These are phyloP conservation scores for Madurella mycetomatis DNA, from an alignment of 2,329 filamentous ascomycete genomes.

Conservation along the genomic window DNA sequence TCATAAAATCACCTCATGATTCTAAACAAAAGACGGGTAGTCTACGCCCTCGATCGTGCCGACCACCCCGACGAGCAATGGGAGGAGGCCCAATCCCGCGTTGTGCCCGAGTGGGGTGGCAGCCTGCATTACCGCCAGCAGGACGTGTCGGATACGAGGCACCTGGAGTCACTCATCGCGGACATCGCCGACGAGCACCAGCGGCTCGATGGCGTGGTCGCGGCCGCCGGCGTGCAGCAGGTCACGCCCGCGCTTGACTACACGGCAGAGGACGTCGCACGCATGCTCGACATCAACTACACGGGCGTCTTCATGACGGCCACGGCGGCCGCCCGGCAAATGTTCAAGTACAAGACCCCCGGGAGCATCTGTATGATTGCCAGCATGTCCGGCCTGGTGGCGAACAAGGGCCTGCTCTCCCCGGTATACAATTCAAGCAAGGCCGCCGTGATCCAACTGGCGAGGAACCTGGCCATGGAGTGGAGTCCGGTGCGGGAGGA, in stretches of 20 bases:
- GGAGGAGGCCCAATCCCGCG: constrained; percentile 58
- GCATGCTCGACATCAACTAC: constrained; percentile 79
- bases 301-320: constrained; percentile 81
- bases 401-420: constrained; percentile 56
- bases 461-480: constrained; percentile 64
- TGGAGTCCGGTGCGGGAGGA: constrained; percentile 41
- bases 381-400: constrained; percentile 64
- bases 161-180: constrained; percentile 62
- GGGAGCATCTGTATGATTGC: constrained; percentile 64
- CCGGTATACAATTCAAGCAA: constrained; percentile 73
- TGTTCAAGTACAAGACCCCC: constrained; percentile 52
- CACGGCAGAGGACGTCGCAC: constrained; percentile 66
- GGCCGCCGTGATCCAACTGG: constrained; percentile 67
- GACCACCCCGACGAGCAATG: constrained; percentile 42
- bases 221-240: constrained; percentile 69
- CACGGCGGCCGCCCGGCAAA: constrained; percentile 76
- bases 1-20: not conserved
- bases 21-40: constrained; percentile 25
- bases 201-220: constrained; percentile 73
- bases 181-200: constrained; percentile 65
- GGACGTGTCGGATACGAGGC: constrained; percentile 70
- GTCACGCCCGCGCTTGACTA: constrained; percentile 81
- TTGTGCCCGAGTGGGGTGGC: constrained; percentile 62
- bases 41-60: constrained; percentile 63
- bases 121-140: constrained; percentile 70